phyloP scores from a whole-genome alignment of 1,284 basidiomycete species.

The Cryptococcus sp. region DNA sequence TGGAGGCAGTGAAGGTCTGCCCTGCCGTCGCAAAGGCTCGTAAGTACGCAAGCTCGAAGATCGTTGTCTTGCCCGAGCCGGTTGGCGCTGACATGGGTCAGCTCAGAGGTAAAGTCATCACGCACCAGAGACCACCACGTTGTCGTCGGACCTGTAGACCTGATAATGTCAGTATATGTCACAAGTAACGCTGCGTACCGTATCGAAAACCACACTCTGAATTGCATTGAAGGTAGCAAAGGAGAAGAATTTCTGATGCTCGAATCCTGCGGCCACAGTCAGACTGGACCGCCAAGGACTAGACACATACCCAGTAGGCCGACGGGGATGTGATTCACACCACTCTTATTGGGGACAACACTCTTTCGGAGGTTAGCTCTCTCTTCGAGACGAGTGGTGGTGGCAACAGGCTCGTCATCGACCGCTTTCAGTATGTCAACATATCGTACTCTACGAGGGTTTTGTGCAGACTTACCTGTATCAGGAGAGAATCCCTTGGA shows the following conservation, averaged over 20 bases:
- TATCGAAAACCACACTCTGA: slow-evolving; percentile 77
- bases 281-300: background rate
- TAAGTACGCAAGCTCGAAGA: slow-evolving; percentile 90
- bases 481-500: background rate
- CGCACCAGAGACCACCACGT: slow-evolving; percentile 78
- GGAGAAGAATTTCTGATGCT: slow-evolving; percentile 76
- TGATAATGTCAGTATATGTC: slow-evolving; percentile 40
- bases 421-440: background rate
- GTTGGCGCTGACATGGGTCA: slow-evolving; percentile 67
- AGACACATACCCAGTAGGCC: background rate
- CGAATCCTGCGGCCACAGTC: slow-evolving; percentile 63
- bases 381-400: slow-evolving; percentile 16
- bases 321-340: slow-evolving; percentile 40
- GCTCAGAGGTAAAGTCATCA: slow-evolving; percentile 8
- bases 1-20: background rate
- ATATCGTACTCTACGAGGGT: background rate
- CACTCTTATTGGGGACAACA: slow-evolving; percentile 48
- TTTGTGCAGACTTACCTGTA: background rate
- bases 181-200: slow-evolving; percentile 56
- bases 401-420: slow-evolving; percentile 15
- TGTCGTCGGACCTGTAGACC: slow-evolving; percentile 69
- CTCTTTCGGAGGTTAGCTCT: slow-evolving; percentile 5
- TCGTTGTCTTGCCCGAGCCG: slow-evolving; percentile 86
- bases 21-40: slow-evolving; percentile 59
- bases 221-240: slow-evolving; percentile 88